Base-by-base conservation (phyloP, 176 grass and related monocot species). In the Leersia perrieri region DNA sequence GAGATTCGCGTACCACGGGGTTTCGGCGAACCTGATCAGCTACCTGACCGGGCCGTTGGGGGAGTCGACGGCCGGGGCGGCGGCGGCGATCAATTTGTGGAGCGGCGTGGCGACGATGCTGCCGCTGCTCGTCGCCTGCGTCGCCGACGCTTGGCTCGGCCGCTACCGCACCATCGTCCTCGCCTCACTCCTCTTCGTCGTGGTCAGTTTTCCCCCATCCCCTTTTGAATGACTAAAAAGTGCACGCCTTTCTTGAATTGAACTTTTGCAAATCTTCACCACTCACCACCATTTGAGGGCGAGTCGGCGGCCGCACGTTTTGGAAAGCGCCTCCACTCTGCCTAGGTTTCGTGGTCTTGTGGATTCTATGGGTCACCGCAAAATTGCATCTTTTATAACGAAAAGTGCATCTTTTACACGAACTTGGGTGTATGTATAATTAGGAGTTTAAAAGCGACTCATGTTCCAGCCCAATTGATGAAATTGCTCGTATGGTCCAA, bases 71-170 rank as follows among this genome's bases (percentile, higher is more conserved):
- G 92, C 89, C 5, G 71, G 60, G 58, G 92, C 89, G 1, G 92
- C 92, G 2, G 86, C 89, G 11, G 80, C 86, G 4, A 80, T 92
- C 39, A 94, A 87, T 81, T 45, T 72, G 9, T 94, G 92, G 86
- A 74, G 76, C 61, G 86, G 92, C 0, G 79, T 87, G 1, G 73
- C 86, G 0, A 85, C 80, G 38, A 87, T 94, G 89, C 77, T 92
- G 47, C 89, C 92, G 9, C 84, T 94, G 26, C n/a, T 92, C 0
- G 73, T 90, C 34, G 92, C 92, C 9, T 84, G 90, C 84, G 73
- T 94, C 40, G 92, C 92, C 42, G 92, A 94, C 81, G 87, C 86
- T 68, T 94, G 85, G 82, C 89, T 94, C 55, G 92, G 92, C 0
- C 27, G 87, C 4, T 89, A 87, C 86, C 86, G 80, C 67, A 92